These are phyloP conservation scores for Boletus putidus DNA, from an alignment of 1,284 basidiomycete species.

Conservation along the genomic window DNA sequence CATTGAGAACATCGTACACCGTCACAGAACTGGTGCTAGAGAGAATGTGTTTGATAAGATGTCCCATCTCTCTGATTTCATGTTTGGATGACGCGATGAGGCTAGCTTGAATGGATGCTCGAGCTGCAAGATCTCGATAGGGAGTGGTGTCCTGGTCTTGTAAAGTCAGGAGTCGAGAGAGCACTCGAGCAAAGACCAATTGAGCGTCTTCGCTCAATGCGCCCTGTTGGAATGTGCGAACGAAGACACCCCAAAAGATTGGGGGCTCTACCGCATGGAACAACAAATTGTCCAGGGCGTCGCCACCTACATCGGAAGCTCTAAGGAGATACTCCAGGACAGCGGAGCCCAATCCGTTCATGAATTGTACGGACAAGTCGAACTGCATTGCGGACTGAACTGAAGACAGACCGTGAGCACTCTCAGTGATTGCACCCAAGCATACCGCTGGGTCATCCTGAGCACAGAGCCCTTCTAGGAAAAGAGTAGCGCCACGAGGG, in stretches of 20 bases:
- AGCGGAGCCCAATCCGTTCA: constrained; percentile 44
- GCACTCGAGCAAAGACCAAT: constrained; percentile 50
- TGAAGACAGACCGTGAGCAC: constrained; percentile 30
- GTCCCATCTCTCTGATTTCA: constrained; percentile 40
- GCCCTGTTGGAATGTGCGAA: constrained; percentile 40
- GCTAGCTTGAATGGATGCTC: background rate
- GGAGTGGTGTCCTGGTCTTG: constrained; percentile 12
- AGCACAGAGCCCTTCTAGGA: constrained; percentile 50
- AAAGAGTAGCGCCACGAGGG: constrained; percentile 30
- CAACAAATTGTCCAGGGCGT: constrained; percentile 39
- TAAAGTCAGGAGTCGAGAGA: constrained; percentile 44
- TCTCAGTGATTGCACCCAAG: constrained; percentile 14
- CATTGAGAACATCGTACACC: constrained; percentile 19
- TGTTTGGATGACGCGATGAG: constrained; percentile 37
- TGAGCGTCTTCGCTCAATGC: constrained; percentile 41
- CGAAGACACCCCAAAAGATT: constrained; percentile 51
- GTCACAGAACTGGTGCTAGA: constrained; percentile 24
- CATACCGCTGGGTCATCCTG: constrained; percentile 35
- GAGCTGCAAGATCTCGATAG: constrained; percentile 30
- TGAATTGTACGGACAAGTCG: constrained; percentile 38
- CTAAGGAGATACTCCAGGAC: constrained; percentile 45
- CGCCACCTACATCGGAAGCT: constrained; percentile 38
- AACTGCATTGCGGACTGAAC: constrained; percentile 18
- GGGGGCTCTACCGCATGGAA: constrained; percentile 51
- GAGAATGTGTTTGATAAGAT: constrained; percentile 47